Percentiles rank a stretch among this genome's conserved stretches.
phyloP scores from a whole-genome alignment of 345 rosid genomes.

The Gossypium herbaceum region DNA sequence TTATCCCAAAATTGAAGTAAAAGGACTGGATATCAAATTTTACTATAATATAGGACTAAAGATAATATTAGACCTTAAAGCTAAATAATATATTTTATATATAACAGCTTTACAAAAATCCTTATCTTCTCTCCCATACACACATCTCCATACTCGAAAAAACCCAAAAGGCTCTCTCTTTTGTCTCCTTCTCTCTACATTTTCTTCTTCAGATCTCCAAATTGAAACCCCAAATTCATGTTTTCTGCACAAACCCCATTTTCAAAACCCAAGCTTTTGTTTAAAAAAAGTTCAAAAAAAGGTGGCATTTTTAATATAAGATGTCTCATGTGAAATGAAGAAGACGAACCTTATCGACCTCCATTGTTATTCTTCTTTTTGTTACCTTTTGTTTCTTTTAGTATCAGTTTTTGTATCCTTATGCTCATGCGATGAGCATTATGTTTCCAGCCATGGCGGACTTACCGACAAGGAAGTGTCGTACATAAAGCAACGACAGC shows the following conservation, averaged over 20 bases:
- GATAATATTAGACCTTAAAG: too few relatives aligned
- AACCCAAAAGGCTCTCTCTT: too few relatives aligned
- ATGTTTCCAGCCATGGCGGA: conserved; percentile 41
- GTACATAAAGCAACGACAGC: conserved; percentile 74
- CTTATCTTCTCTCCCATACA: too few relatives aligned
- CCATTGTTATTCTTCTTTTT: not conserved
- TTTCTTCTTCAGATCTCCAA: conserved; percentile 25
- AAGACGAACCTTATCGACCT: conserved; percentile 21
- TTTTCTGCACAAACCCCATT: not conserved
- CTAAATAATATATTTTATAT: too few relatives aligned
- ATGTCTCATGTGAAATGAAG: conserved; percentile 87
- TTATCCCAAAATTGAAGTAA: too few relatives aligned
- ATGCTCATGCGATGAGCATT: conserved; percentile 25
- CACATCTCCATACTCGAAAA: too few relatives aligned
- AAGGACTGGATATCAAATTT: too few relatives aligned
- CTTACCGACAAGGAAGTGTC: conserved; percentile 57
- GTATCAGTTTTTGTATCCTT: conserved; percentile 20
- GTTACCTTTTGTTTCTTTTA: conserved; percentile 16
- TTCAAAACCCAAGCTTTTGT: not conserved
- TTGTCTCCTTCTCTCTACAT: conserved; percentile 21
- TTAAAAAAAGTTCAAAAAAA: conserved; percentile 3
- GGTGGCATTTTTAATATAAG: conserved; percentile 37
- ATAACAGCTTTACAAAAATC: too few relatives aligned
- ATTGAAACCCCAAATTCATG: not conserved
- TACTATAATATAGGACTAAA: too few relatives aligned